phyloP scores from a whole-genome alignment of 495 filamentous ascomycete species.

The Polyplosphaeria fusca region DNA sequence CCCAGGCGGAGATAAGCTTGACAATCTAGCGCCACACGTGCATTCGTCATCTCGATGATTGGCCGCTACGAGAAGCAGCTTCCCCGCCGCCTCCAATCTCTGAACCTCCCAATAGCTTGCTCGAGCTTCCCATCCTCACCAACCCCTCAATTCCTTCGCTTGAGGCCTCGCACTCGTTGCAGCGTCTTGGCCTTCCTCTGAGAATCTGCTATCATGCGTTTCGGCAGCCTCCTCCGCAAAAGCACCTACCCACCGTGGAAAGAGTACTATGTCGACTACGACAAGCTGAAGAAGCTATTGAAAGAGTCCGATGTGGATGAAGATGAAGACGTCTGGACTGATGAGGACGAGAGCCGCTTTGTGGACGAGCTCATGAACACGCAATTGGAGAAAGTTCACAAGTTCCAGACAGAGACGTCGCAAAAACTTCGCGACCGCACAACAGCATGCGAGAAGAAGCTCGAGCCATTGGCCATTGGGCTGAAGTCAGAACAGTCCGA shows the following conservation, averaged over 20 bases:
- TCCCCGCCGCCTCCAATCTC: neutral
- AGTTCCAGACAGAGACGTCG: conserved; percentile 77
- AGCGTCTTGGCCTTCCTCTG: neutral
- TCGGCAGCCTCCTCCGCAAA: conserved; percentile 78
- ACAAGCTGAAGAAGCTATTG: conserved; percentile 82
- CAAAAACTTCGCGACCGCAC: conserved; percentile 67
- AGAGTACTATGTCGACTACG: conserved; percentile 90
- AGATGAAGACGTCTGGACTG: conserved; percentile 70
- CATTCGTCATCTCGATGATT: neutral
- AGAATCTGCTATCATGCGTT: conserved; percentile 66
- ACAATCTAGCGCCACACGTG: conserved; percentile 1
- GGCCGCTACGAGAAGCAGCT: neutral
- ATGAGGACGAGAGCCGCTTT: conserved; percentile 90
- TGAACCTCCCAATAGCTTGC: neutral
- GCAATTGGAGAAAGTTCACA: conserved; percentile 91
- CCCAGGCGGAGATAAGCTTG: too few relatives aligned
- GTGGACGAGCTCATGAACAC: conserved; percentile 92
- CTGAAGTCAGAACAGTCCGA: conserved; percentile 36
- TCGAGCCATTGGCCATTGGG: conserved; percentile 45
- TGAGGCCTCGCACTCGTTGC: neutral
- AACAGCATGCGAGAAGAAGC: conserved; percentile 56
- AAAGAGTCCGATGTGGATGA: conserved; percentile 57
- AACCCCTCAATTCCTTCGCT: neutral
- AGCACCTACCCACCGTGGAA: conserved; percentile 87
- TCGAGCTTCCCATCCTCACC: neutral